These are phyloP conservation scores for Phytophthora sp. DNA, from an alignment of 352 stramenopile genomes.

Conservation along the genomic window DNA sequence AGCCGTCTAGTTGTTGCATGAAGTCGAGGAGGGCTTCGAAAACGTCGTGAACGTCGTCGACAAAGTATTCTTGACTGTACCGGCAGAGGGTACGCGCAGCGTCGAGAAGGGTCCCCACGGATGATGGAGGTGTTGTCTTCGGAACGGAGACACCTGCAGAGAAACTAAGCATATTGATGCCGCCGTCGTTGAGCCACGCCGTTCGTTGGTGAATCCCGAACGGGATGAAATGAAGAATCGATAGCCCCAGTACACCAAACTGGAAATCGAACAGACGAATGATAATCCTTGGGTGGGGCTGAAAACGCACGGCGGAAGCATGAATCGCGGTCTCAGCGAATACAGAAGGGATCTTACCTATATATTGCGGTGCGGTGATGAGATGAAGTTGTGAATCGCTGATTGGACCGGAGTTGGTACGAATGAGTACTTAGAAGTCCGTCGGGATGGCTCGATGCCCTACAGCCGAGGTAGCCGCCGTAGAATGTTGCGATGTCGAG, in stretches of 20 bases:
- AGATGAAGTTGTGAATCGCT: not conserved
- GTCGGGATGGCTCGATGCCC: not conserved
- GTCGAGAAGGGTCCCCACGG: slow-evolving; percentile 10
- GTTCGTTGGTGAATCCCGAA: slow-evolving; percentile 9
- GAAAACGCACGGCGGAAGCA: slow-evolving; percentile 1
- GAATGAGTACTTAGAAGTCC: slow-evolving; percentile 2
- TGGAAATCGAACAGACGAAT: slow-evolving; percentile 22
- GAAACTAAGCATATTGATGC: slow-evolving; percentile 11
- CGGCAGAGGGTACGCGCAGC: slow-evolving; percentile 7
- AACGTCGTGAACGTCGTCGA: slow-evolving; percentile 2
- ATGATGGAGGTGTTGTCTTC: not conserved
- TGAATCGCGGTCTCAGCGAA: slow-evolving; percentile 7
- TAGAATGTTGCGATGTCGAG: not conserved
- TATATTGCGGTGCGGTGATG: slow-evolving; percentile 6
- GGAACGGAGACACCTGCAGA: not conserved
- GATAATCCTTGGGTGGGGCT: slow-evolving; percentile 10
- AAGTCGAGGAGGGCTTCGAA: slow-evolving; percentile 21
- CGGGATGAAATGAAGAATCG: slow-evolving; percentile 17
- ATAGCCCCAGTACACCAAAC: slow-evolving; percentile 11
- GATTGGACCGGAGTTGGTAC: not conserved
- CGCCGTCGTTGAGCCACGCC: slow-evolving; percentile 1
- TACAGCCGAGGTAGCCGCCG: not conserved
- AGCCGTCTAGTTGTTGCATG: slow-evolving; percentile 14
- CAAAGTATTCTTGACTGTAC: slow-evolving; percentile 12
- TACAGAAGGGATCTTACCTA: slow-evolving; percentile 8